Evolutionary conservation across 2,329 filamentous ascomycete species (phyloP), one percentile per base, ranked within the genome.

Genomic region (Pseudogymnoascus sp.): DNA sequence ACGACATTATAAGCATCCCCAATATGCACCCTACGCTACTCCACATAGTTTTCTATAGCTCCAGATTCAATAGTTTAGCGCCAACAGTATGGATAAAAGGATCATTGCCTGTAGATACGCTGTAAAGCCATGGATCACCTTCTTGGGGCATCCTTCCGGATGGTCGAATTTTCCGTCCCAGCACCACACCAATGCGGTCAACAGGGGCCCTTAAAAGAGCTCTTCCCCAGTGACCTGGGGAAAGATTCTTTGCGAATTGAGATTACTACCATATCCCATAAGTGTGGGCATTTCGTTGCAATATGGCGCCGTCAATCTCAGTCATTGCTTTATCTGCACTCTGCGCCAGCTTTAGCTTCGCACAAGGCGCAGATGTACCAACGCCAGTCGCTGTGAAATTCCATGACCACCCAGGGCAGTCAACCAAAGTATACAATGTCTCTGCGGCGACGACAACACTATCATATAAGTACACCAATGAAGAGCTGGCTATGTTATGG

Each of bases 401-500:
- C 6, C n/a, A 33, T 9, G 47, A 54, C 6, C 54, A 58, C 11
- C 28, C 62, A 6, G 65, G 59, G n/a, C 66, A 68, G 33, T 65
- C 64, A 11, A 66, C 66, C 3, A 70, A 68, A 57, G 63, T 70
- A 8, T 70, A 70, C 69, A 76, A 79, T 68, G 71, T 70, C 37
- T 75, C 76, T 4, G 74, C 75, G 1, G 75, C 77, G 22, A 74
- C 74, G 18, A 77, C 77, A 12, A 72, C 76, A 9, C 69, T 75
- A 41, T 73, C 69, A 3, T 77, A 78, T 36, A 73, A 78, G 61
- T 80, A 78, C 67, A 78, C 76, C 0, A 74, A 79, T 58, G 74
- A 79, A 63, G 75, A 75, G 16, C 70, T 80, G 18, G 75, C 73
- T 3, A 75, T 76, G 38, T 70, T 78, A 8, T 79, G 77, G 77